Conservation (phyloP, 441 rosid species). For the Cnidoscolus chayamansa region DNA sequence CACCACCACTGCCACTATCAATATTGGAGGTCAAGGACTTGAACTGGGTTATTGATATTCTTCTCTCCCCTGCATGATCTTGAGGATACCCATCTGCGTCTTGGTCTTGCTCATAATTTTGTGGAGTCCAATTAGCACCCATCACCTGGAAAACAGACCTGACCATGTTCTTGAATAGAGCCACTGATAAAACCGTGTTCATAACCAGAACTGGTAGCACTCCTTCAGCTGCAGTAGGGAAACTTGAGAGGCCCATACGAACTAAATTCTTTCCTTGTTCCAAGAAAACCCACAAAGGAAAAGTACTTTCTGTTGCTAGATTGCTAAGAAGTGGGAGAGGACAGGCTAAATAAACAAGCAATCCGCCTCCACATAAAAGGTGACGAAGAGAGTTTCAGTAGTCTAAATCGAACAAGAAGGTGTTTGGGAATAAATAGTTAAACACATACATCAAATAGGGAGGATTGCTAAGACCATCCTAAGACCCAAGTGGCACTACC, state of each 20-base stretch:
- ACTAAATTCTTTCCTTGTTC: not conserved
- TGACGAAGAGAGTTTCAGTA: too few species aligned
- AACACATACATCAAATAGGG: too few species aligned
- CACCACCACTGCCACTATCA: not conserved
- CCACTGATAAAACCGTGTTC: conserved; percentile 63
- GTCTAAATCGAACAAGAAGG: too few species aligned
- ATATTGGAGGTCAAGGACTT: conserved; percentile 37
- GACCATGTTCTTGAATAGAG: conserved; percentile 56
- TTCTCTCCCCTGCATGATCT: conserved; percentile 34
- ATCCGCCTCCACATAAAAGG: not conserved
- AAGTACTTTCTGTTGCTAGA: not conserved
- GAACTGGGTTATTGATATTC: conserved; percentile 57
- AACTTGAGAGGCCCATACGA: conserved; percentile 70
- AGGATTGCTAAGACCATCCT: too few species aligned
- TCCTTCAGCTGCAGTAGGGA: conserved; percentile 60
- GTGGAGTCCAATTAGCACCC: conserved; percentile 21
- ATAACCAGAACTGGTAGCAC: conserved; percentile 62
- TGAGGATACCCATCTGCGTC: conserved; percentile 25
- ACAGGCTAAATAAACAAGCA: not conserved
- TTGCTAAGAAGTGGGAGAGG: not conserved
- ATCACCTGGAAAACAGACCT: conserved; percentile 50
- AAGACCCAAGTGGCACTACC: not conserved
- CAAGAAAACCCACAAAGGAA: not conserved
- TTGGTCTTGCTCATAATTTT: conserved; percentile 34
- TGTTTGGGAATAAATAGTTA: too few species aligned